Conservation (phyloP, 2,329 filamentous ascomycete genomes). For the Phaeosphaeriaceae sp. region DNA sequence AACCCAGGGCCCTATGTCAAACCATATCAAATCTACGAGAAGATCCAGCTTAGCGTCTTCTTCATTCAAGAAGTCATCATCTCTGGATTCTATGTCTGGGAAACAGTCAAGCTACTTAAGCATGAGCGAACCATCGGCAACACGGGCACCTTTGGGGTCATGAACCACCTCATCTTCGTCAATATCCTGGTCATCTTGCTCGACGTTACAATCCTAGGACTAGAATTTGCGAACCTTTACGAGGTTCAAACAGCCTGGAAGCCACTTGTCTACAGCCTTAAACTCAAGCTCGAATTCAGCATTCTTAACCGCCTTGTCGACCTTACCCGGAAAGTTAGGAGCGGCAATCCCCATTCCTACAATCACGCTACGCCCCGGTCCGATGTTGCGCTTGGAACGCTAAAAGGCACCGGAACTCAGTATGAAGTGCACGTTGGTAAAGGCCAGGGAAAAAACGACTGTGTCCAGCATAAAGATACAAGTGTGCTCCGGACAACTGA, state of each 20-base stretch:
- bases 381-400: too few relatives aligned
- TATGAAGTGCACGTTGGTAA: too few relatives aligned
- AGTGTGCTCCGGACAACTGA: too few relatives aligned
- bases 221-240: conserved; percentile 22
- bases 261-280: conserved; percentile 49
- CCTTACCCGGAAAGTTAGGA: too few relatives aligned
- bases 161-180: conserved; percentile 23
- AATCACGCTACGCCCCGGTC: too few relatives aligned
- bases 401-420: too few relatives aligned
- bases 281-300: conserved; percentile 59
- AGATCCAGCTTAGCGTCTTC: conserved; percentile 49
- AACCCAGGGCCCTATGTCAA: conserved; percentile 10
- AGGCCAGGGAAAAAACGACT: too few relatives aligned
- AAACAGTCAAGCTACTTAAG: conserved; percentile 42
- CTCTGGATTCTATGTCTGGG: conserved; percentile 56
- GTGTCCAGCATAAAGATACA: too few relatives aligned
- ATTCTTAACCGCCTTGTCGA: conserved; percentile 49
- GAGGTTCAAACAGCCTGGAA: conserved; percentile 41
- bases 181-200: conserved; percentile 17
- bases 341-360: too few relatives aligned
- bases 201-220: conserved; percentile 13
- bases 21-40: conserved; percentile 40
- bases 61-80: conserved; percentile 46
- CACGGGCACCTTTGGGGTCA: conserved; percentile 8
- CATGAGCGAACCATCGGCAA: conserved; percentile 13